phyloP scores from a whole-genome alignment of 306 rosid genomes.

The Acacia crassicarpa region DNA sequence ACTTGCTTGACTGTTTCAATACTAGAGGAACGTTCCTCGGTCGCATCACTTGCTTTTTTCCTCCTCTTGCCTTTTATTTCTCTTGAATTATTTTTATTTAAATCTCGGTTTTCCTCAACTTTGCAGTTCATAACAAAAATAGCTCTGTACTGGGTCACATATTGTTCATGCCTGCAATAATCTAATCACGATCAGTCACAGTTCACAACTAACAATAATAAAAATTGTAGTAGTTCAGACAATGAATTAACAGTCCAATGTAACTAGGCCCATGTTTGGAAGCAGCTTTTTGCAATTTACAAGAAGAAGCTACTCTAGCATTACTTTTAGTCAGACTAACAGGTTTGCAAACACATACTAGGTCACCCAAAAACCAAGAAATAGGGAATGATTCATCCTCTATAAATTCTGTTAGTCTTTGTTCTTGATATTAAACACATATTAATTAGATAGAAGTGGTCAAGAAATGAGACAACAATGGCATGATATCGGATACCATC shows the following conservation, averaged over 20 bases:
- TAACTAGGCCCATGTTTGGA: neutral
- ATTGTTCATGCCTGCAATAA: constrained; percentile 73
- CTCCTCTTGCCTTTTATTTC: constrained; percentile 43
- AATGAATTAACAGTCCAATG: neutral
- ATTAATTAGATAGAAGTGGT: too few relatives aligned
- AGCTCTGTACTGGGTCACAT: constrained; percentile 79
- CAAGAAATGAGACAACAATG: neutral
- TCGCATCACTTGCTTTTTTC: constrained; percentile 29
- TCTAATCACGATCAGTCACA: constrained; percentile 20
- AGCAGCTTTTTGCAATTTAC: neutral
- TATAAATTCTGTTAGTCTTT: neutral
- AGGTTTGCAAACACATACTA: neutral
- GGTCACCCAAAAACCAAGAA: neutral
- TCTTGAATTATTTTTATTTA: constrained; percentile 35
- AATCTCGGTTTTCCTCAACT: constrained; percentile 37
- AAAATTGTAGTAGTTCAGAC: neutral
- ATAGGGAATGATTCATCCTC: neutral
- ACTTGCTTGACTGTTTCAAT: constrained; percentile 61
- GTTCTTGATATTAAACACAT: neutral
- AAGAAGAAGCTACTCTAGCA: neutral
- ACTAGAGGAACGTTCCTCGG: constrained; percentile 32
- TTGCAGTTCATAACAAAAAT: constrained; percentile 70
- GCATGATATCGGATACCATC: too few relatives aligned
- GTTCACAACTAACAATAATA: constrained; percentile 15
- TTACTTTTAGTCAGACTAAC: neutral